These are phyloP conservation scores for Aegilops umbellulata DNA, from an alignment of 176 grass and related monocot genomes.

Conservation along the genomic window DNA sequence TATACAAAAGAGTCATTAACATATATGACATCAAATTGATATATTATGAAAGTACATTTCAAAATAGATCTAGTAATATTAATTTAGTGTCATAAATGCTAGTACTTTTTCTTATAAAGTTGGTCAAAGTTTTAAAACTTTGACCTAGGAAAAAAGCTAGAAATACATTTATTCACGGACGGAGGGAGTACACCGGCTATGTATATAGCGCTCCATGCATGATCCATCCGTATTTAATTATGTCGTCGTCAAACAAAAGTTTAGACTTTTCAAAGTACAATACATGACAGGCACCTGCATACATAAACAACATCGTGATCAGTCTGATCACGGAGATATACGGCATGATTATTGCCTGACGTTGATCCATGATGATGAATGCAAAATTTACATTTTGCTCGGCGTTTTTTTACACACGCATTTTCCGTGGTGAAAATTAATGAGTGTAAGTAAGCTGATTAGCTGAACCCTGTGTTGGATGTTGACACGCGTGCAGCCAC, in stretches of 20 bases:
- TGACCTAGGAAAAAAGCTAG: too few relatives aligned
- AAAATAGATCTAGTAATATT: too few relatives aligned
- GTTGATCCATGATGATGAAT: neutral
- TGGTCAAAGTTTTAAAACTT: too few relatives aligned
- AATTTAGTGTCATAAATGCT: too few relatives aligned
- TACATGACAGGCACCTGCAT: neutral
- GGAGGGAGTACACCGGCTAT: neutral
- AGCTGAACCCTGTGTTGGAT: neutral
- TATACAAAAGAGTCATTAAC: too few relatives aligned
- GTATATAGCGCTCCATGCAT: neutral
- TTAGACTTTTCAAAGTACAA: neutral
- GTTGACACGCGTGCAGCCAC: conserved; percentile 41
- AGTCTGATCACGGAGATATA: neutral
- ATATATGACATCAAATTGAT: too few relatives aligned
- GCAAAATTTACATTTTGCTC: too few relatives aligned
- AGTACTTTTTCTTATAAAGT: too few relatives aligned
- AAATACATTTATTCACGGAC: too few relatives aligned
- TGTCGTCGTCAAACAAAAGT: neutral
- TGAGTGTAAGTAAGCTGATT: neutral
- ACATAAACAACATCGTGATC: neutral
- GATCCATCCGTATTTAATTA: neutral
- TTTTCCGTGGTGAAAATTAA: neutral
- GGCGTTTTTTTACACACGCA: neutral
- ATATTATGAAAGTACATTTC: too few relatives aligned
- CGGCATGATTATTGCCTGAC: neutral